Conservation (phyloP, 768 basidiomycete genomes). For the Mrakia hoshinonis region DNA sequence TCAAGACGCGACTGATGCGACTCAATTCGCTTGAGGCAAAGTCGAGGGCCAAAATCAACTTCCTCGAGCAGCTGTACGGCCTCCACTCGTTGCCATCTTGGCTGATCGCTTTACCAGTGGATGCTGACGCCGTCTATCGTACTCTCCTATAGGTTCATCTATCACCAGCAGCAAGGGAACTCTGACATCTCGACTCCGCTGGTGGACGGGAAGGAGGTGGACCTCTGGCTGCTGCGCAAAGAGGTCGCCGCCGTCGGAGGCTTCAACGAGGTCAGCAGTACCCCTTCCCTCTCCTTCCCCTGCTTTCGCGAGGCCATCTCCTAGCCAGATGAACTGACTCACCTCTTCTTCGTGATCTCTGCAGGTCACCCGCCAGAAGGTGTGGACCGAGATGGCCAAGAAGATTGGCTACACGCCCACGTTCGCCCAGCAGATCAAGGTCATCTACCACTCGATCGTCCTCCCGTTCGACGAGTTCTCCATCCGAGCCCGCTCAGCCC, state of each 20-base stretch:
- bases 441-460: slow-evolving; percentile 81
- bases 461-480: slow-evolving; percentile 92
- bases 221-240: slow-evolving; percentile 85
- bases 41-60: slow-evolving; percentile 91
- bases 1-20: slow-evolving; percentile 88
- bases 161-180: slow-evolving; percentile 91
- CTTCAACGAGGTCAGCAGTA: slow-evolving; percentile 66
- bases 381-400: slow-evolving; percentile 78
- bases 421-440: slow-evolving; percentile 80
- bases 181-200: slow-evolving; percentile 82
- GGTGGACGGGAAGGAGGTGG: slow-evolving; percentile 83
- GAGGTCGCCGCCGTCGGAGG: slow-evolving; percentile 86
- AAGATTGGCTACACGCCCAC: slow-evolving; percentile 71
- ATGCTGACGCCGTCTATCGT: neutral
- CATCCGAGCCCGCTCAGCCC: slow-evolving; percentile 49
- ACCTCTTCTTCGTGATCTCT: neutral
- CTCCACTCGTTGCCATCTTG: neutral
- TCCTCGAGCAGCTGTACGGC: slow-evolving; percentile 81
- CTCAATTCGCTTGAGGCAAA: slow-evolving; percentile 96
- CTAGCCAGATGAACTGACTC: slow-evolving; percentile 55
- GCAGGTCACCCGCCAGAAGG: slow-evolving; percentile 62
- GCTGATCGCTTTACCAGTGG: neutral
- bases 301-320: slow-evolving; percentile 49
- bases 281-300: slow-evolving; percentile 1
- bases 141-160: slow-evolving; percentile 46